Conservation (phyloP, 306 rosid species). For the Ammopiptanthus mongolicus region DNA sequence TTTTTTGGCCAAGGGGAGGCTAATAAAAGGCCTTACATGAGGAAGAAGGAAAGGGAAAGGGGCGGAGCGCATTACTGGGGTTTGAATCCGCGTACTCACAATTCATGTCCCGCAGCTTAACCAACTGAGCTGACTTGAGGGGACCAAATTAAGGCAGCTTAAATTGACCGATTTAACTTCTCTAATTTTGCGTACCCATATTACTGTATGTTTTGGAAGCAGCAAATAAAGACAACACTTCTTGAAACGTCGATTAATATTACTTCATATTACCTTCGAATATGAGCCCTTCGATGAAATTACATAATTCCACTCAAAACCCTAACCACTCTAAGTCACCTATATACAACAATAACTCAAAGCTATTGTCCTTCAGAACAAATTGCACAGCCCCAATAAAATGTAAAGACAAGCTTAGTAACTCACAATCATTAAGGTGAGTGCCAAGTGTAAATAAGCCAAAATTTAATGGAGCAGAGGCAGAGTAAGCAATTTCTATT, state of each 20-base stretch:
- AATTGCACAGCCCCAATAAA: not conserved
- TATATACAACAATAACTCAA: not conserved
- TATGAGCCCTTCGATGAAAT: not conserved
- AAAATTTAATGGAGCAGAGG: not conserved
- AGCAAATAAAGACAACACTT: not conserved
- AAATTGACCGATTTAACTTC: not conserved
- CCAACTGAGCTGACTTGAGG: no score
- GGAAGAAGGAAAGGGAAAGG: no score
- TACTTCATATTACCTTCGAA: not conserved
- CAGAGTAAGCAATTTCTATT: not conserved
- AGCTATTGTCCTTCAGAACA: not conserved
- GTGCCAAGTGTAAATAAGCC: not conserved
- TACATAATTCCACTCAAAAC: not conserved
- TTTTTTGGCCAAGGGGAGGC: no score
- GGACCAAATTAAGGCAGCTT: no score
- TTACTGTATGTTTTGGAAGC: not conserved
- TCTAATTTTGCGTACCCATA: not conserved
- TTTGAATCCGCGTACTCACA: no score
- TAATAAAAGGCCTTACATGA: no score
- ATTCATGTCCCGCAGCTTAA: no score
- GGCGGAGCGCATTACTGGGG: no score
- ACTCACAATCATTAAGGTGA: not conserved
- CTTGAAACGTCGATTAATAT: not conserved
- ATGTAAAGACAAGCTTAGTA: not conserved
- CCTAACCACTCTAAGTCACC: not conserved